Evolutionary conservation across 176 grass and related monocot species (phyloP).

Genomic region (Oryza glumipatula): DNA sequence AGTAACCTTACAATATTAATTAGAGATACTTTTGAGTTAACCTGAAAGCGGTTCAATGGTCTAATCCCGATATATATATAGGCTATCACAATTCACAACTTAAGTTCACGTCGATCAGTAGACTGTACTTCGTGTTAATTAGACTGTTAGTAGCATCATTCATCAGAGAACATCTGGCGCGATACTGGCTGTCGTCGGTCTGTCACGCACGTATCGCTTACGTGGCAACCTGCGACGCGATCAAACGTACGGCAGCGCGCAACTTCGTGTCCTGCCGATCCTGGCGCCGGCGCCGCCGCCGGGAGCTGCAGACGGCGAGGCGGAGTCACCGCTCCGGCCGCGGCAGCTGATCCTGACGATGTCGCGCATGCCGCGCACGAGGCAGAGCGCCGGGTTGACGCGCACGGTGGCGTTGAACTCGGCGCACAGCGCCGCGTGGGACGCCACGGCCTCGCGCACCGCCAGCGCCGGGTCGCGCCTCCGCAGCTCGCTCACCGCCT

Average conservation of each 20-base stretch:
- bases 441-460: conserved; percentile 39
- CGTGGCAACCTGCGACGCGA: not conserved
- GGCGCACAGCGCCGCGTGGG: conserved; percentile 36
- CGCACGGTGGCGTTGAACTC: conserved; percentile 46
- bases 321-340: not conserved
- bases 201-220: not conserved
- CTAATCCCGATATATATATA: too few relatives aligned
- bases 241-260: not conserved
- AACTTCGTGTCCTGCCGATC: not conserved
- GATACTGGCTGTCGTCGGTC: not conserved
- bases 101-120: too few relatives aligned
- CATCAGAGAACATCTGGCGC: too few relatives aligned
- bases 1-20: too few relatives aligned
- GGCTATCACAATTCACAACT: too few relatives aligned
- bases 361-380: conserved; percentile 50
- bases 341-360: conserved; percentile 48
- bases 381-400: conserved; percentile 47
- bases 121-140: too few relatives aligned
- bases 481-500: not conserved
- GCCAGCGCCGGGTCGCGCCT: conserved; percentile 37
- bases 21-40: too few relatives aligned
- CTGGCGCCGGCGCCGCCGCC: too few relatives aligned
- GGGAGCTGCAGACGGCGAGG: not conserved
- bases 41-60: too few relatives aligned
- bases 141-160: too few relatives aligned